Conservation (phyloP, 2,329 filamentous ascomycete species). For the Elsinoe australis region DNA sequence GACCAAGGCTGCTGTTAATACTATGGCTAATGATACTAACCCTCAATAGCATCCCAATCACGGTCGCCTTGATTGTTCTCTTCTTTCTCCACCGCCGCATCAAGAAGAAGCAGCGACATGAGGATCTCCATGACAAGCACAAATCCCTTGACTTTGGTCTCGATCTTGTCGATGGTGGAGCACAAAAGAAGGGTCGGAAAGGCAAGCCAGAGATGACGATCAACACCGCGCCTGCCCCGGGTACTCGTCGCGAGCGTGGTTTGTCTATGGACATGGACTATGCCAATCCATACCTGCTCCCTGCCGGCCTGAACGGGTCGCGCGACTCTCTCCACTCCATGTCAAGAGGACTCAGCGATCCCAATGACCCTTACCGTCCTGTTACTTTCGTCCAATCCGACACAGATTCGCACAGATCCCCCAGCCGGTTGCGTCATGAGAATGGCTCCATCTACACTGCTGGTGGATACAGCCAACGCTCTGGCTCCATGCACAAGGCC, state of each 20-base stretch:
- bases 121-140: slow-evolving; percentile 81
- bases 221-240: slow-evolving; percentile 12
- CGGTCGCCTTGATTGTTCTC: slow-evolving; percentile 58
- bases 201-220: slow-evolving; percentile 47
- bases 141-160: slow-evolving; percentile 90
- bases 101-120: slow-evolving; percentile 59
- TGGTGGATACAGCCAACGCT: slow-evolving; percentile 40
- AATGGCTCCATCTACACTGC: slow-evolving; percentile 44
- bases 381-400: slow-evolving; percentile 49
- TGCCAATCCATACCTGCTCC: slow-evolving; percentile 86
- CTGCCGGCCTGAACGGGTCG: slow-evolving; percentile 68
- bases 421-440: slow-evolving; percentile 27
- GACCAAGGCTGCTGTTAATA: no score
- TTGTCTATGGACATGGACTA: slow-evolving; percentile 61
- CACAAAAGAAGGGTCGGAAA: slow-evolving; percentile 33
- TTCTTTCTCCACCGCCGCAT: slow-evolving; percentile 74
- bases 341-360: slow-evolving; percentile 63
- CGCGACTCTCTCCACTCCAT: slow-evolving; percentile 81
- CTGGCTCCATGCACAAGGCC: slow-evolving; percentile 38
- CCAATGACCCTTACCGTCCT: slow-evolving; percentile 77
- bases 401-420: slow-evolving; percentile 32
- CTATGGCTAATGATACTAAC: no score
- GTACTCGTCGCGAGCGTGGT: slow-evolving; percentile 36
- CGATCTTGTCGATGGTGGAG: slow-evolving; percentile 40
- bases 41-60: slow-evolving; percentile 62